Base-by-base conservation (phyloP, 192 early-diverging fungal species). In the Geranomyces michiganensis region DNA sequence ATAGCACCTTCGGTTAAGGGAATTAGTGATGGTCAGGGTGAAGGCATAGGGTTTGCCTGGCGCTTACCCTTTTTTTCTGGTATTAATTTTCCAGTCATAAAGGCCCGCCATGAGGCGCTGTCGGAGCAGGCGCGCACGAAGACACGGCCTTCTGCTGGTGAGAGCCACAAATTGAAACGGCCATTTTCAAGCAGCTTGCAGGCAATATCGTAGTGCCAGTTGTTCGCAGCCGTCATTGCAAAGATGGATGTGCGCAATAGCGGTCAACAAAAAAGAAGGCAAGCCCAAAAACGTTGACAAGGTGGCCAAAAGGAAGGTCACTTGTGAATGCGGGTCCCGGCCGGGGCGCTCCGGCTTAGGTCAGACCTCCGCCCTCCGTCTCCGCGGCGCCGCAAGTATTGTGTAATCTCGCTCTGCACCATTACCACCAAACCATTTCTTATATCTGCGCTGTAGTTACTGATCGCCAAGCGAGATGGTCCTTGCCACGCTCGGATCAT, bases 61-160 rank as follows among this genome's bases (percentile, higher is more conserved):
- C 7, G n/a, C 17, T n/a, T 26, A 53, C 51, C 51, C 4, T 53
- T 53, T 26, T 53, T 53, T 53, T 4, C 7, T 15, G 51, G 51
- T 7, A 3, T 3, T 17, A 53, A 53, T 3, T n/a, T 53, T 53
- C 51, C 51, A 3, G 19, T 53, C 51, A 53, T 53, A 15, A 53
- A 53, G 51, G 41, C 56, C 17, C 30, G 26, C 82, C 83, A 87
- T 21, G 78, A 72, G 62, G 76, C 77, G 22, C 65, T 67, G 22
- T 77, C 65, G 59, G 78, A 70, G 33, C 62, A 56, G 17, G 61
- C 70, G 9, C 69, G 24, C 43, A 48, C 59, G 51, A 79, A 76
- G 10, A 79, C 58, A 30, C 41, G 10, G 21, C 62, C 67, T 66
- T 79, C 70, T 31, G 71, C 73, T 19, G 64, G 36, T 4, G 68